These are phyloP conservation scores for Colletotrichum acutatum DNA, from an alignment of 2,329 filamentous ascomycete genomes.

Conservation along the genomic window DNA sequence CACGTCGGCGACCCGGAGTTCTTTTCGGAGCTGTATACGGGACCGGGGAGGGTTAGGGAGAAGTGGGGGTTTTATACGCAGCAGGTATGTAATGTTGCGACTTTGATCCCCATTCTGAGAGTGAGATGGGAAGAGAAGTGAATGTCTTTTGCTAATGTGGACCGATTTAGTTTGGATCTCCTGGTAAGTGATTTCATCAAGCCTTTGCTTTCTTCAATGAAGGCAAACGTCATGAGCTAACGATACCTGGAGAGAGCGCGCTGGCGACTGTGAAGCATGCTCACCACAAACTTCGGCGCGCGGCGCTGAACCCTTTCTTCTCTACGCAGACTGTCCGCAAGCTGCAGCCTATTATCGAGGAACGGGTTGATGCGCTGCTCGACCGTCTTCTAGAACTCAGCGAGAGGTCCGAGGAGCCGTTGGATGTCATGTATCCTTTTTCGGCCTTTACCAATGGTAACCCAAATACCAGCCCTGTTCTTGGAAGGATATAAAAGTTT, in stretches of 20 bases:
- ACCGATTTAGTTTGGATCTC: slow-evolving; percentile 46
- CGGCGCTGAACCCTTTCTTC: slow-evolving; percentile 46
- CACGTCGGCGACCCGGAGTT: slow-evolving; percentile 48
- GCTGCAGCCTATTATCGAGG: slow-evolving; percentile 50
- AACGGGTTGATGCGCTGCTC: slow-evolving; percentile 47
- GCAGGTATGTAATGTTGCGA: slow-evolving; percentile 40
- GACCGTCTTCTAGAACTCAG: slow-evolving; percentile 43
- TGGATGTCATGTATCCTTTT: slow-evolving; percentile 51
- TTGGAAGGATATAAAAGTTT: not conserved
- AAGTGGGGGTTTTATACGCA: slow-evolving; percentile 50
- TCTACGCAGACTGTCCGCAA: slow-evolving; percentile 48
- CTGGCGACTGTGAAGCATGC: not conserved
- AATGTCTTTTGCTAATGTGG: slow-evolving; percentile 15
- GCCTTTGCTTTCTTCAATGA: not conserved
- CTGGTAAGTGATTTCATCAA: slow-evolving; percentile 38
- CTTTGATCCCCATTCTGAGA: not conserved
- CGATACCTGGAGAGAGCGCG: not conserved
- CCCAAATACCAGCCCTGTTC: not conserved
- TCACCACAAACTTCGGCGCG: slow-evolving; percentile 44
- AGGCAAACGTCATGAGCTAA: slow-evolving; percentile 29
- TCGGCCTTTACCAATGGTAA: slow-evolving; percentile 52
- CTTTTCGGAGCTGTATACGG: slow-evolving; percentile 49
- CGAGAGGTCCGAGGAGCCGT: slow-evolving; percentile 40
- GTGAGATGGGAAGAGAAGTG: not conserved
- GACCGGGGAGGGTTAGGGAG: slow-evolving; percentile 43